A percentile compares a stretch with the other conserved stretches of the same genome.
These are phyloP conservation scores for Nepenthes alata DNA, from an alignment of 179 eudicot species.

Conservation along the genomic window DNA sequence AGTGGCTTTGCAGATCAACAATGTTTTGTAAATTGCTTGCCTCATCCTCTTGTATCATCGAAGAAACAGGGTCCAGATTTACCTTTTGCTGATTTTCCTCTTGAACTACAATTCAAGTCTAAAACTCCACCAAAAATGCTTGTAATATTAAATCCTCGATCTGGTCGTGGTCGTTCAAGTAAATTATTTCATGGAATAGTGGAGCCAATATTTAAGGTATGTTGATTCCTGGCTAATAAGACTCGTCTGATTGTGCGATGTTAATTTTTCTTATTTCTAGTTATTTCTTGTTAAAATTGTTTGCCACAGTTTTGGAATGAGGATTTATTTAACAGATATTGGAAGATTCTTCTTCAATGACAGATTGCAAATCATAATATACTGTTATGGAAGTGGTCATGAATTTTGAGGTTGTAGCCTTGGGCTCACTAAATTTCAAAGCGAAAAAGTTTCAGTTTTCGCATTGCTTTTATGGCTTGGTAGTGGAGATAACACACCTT, in stretches of 20 bases:
- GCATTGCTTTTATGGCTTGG: too few species aligned
- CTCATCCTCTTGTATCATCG: constrained; percentile 81
- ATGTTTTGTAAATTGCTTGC: constrained; percentile 78
- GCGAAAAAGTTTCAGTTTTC: too few species aligned
- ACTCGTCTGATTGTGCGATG: background rate
- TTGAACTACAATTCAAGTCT: constrained; percentile 56
- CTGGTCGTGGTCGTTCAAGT: constrained; percentile 95
- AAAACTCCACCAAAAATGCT: constrained; percentile 87
- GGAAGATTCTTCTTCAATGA: too few species aligned
- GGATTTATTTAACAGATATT: too few species aligned
- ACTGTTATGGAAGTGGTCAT: too few species aligned
- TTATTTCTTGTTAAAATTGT: too few species aligned
- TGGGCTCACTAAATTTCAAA: too few species aligned
- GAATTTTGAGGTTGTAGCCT: too few species aligned
- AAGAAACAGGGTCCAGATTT: constrained; percentile 69
- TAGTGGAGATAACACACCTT: too few species aligned
- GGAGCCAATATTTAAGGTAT: constrained; percentile 95
- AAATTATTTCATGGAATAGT: constrained; percentile 77
- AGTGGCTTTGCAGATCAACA: constrained; percentile 95
- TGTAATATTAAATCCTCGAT: constrained; percentile 86
- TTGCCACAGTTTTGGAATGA: too few species aligned
- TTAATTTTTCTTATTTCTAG: too few species aligned
- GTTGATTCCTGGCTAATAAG: constrained; percentile 8
- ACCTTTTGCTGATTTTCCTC: constrained; percentile 44
- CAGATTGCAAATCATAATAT: too few species aligned